These are phyloP conservation scores for Voacanga thouarsii DNA, from an alignment of 257 asterid genomes.

Conservation along the genomic window DNA sequence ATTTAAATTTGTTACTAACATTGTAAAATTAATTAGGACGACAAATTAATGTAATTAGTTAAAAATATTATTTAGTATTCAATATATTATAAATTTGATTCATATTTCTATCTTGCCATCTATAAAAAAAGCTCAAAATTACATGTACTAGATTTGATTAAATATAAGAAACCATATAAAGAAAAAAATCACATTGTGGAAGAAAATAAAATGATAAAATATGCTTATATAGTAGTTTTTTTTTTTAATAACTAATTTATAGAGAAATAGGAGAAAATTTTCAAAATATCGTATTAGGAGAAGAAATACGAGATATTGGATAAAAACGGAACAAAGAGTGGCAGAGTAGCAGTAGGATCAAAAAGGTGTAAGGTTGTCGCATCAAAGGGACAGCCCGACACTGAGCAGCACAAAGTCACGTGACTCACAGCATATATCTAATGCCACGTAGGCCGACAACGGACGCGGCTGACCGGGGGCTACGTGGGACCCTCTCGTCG, in stretches of 20 bases:
- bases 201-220: no score
- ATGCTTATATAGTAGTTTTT: not conserved
- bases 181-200: no score
- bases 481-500: slow-evolving; percentile 4
- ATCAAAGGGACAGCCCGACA: slow-evolving; percentile 33
- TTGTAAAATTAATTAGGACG: no score
- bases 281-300: slow-evolving; percentile 6
- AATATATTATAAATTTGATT: no score
- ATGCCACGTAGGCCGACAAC: slow-evolving; percentile 25
- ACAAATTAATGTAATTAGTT: no score
- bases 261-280: not conserved
- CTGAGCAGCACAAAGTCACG: slow-evolving; percentile 28
- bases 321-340: not conserved
- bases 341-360: slow-evolving; percentile 4
- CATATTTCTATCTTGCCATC: no score
- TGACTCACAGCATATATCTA: slow-evolving; percentile 9
- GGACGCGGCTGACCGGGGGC: slow-evolving; percentile 15
- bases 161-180: no score
- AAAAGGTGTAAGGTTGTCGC: slow-evolving; percentile 27
- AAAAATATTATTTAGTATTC: no score
- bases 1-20: no score
- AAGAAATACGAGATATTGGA: slow-evolving; percentile 5
- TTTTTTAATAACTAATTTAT: not conserved
- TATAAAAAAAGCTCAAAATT: no score
- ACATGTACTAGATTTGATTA: no score